phyloP scores from a whole-genome alignment of 352 stramenopile species.

The Globisporangium heterothallicum region DNA sequence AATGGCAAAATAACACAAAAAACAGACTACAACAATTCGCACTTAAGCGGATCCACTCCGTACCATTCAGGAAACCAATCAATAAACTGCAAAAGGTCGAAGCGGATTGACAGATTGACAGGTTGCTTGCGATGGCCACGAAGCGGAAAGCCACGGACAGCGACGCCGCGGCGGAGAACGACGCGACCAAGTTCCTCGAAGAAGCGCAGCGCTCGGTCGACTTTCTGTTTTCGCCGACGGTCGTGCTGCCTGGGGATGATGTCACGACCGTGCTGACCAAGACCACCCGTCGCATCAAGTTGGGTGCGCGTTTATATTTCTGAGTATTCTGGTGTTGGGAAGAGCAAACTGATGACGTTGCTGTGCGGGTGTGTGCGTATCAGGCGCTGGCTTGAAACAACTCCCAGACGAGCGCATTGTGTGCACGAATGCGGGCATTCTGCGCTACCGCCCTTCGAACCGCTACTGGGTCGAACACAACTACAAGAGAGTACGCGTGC shows the following conservation, averaged over 20 bases:
- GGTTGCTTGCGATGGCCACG: conserved; percentile 37
- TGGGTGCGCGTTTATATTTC: conserved; percentile 39
- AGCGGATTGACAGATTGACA: conserved; percentile 10
- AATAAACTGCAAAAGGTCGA: conserved; percentile 6
- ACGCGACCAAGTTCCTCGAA: conserved; percentile 53
- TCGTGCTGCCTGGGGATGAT: conserved; percentile 76
- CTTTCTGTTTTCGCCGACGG: conserved; percentile 63
- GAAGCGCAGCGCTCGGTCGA: conserved; percentile 72
- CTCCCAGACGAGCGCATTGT: conserved; percentile 52
- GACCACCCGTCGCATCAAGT: conserved; percentile 56
- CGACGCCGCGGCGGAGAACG: conserved; percentile 12
- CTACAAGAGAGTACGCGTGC: conserved; percentile 72
- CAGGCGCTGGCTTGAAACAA: conserved; percentile 62
- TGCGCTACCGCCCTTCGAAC: conserved; percentile 83
- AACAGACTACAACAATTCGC: conserved; percentile 2
- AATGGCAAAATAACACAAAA: background rate
- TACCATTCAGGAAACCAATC: conserved; percentile 1
- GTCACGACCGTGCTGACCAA: conserved; percentile 75
- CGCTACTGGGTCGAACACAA: conserved; percentile 89
- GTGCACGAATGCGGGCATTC: conserved; percentile 75
- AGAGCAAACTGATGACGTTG: conserved; percentile 4
- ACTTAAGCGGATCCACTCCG: conserved; percentile 4
- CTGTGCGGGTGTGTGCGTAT: conserved; percentile 7
- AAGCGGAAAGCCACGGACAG: conserved; percentile 35
- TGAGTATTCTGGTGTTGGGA: too few relatives aligned